phyloP scores from a whole-genome alignment of 2,329 filamentous ascomycete genomes.

The Fusarium globosum region DNA sequence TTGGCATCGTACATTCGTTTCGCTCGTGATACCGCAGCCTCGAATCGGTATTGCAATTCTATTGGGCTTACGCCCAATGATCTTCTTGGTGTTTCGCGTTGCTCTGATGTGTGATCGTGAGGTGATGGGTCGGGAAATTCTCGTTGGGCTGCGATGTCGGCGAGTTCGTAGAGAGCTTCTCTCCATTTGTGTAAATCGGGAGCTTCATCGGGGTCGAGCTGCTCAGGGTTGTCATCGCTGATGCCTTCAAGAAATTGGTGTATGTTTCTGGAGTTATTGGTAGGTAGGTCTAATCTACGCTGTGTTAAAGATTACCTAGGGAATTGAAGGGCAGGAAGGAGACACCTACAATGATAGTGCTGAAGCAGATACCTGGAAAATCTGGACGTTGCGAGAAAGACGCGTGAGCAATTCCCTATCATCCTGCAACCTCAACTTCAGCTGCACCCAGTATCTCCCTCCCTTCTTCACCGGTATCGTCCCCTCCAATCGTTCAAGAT shows the following conservation, averaged over 20 bases:
- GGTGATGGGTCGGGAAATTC: not conserved
- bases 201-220: not conserved
- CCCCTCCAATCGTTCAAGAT: not conserved
- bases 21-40: not conserved
- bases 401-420: slow-evolving; percentile 6
- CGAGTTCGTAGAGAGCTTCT: slow-evolving; percentile 10
- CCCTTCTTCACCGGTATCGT: not conserved
- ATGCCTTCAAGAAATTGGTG: slow-evolving; percentile 10
- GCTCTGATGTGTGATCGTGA: not conserved
- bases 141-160: not conserved
- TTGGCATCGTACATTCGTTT: slow-evolving; percentile 1
- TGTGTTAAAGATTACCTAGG: not conserved
- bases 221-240: not conserved
- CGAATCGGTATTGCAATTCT: slow-evolving; percentile 7
- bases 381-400: slow-evolving; percentile 13
- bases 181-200: not conserved
- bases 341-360: not conserved
- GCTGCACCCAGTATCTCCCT: not conserved
- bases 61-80: not conserved
- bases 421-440: not conserved
- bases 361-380: slow-evolving; percentile 13
- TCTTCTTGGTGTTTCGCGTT: not conserved
- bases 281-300: not conserved
- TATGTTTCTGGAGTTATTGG: not conserved
- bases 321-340: too few species aligned